These are phyloP conservation scores for Pulveroboletus sp. DNA, from an alignment of 768 basidiomycete species.

Conservation along the genomic window DNA sequence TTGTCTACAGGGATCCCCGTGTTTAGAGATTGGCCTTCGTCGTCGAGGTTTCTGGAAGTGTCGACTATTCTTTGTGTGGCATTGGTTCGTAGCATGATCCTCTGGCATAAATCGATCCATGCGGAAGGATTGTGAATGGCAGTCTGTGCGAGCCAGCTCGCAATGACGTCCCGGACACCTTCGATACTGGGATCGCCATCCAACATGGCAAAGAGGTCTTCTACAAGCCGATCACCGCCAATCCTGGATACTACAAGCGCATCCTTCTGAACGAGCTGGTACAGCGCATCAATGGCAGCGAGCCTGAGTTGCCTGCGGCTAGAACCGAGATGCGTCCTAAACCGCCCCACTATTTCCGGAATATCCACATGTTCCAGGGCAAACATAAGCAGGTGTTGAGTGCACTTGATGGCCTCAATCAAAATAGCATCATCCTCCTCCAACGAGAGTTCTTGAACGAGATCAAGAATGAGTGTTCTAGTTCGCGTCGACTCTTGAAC, in stretches of 20 bases:
- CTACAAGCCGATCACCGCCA: constrained; percentile 90
- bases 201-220: constrained; percentile 91
- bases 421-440: constrained; percentile 86
- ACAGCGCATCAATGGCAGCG: constrained; percentile 92
- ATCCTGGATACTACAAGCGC: constrained; percentile 87
- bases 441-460: constrained; percentile 79
- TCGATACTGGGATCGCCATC: constrained; percentile 93
- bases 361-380: constrained; percentile 80
- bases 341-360: constrained; percentile 71
- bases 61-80: constrained; percentile 74
- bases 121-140: constrained; percentile 90
- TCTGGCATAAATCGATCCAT: constrained; percentile 96
- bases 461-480: constrained; percentile 74
- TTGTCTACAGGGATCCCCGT: constrained; percentile 40
- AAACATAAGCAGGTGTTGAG: constrained; percentile 97
- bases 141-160: constrained; percentile 93
- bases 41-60: constrained; percentile 63
- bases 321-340: constrained; percentile 77
- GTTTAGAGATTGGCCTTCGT: constrained; percentile 91
- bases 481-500: constrained; percentile 83
- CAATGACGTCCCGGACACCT: constrained; percentile 89
- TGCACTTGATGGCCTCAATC: constrained; percentile 93
- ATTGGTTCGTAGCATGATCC: constrained; percentile 93
- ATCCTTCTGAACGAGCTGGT: constrained; percentile 95
- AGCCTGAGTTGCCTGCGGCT: constrained; percentile 82